These are phyloP conservation scores for Rhododendron ovatum DNA, from an alignment of 148 eudicot genomes.

Conservation along the genomic window DNA sequence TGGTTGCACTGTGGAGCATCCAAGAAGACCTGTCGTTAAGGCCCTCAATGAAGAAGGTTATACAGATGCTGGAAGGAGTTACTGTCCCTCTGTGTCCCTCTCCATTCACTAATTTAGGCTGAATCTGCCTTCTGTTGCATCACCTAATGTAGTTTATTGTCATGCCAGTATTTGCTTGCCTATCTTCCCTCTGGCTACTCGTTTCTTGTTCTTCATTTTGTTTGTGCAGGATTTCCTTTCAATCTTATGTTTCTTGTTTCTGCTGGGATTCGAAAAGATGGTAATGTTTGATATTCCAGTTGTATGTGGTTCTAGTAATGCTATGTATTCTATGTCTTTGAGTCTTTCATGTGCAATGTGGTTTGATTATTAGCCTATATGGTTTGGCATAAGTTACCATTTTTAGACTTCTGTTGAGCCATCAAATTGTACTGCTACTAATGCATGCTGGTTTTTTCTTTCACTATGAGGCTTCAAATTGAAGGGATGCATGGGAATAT, in stretches of 20 bases:
- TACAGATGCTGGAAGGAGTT: constrained; percentile 25
- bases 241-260: neutral
- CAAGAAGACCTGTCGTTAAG: constrained; percentile 18
- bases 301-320: neutral
- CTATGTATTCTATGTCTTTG: neutral
- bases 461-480: too few relatives aligned
- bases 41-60: constrained; percentile 15
- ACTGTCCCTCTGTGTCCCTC: constrained; percentile 6
- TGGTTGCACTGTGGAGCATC: neutral
- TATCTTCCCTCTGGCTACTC: neutral
- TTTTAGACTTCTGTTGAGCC: too few relatives aligned
- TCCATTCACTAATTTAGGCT: neutral
- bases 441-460: too few relatives aligned
- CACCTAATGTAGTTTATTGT: neutral
- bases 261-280: neutral
- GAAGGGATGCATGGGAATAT: too few relatives aligned
- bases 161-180: neutral
- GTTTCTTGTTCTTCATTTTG: neutral
- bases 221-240: neutral
- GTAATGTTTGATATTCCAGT: neutral
- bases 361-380: too few relatives aligned
- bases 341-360: too few relatives aligned
- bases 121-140: neutral
- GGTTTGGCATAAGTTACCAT: too few relatives aligned
- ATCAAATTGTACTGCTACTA: too few relatives aligned